phyloP scores from a whole-genome alignment of 495 filamentous ascomycete species.

The Trichoderma erinaceum region DNA sequence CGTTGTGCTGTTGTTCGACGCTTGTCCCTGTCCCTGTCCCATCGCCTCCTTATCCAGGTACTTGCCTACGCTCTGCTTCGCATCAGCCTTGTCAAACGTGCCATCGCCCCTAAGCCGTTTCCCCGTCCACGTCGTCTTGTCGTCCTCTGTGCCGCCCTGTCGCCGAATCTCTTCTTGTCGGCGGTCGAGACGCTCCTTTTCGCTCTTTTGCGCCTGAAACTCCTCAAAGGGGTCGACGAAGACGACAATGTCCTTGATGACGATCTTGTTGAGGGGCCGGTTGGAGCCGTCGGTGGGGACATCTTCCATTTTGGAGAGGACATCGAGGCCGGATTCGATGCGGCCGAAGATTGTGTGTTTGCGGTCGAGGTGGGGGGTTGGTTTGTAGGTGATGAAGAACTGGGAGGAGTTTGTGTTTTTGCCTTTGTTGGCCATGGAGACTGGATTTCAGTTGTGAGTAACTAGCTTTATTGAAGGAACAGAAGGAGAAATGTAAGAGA shows the following conservation, averaged over 20 bases:
- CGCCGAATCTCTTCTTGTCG: slow-evolving; percentile 46
- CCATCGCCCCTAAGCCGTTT: slow-evolving; percentile 66
- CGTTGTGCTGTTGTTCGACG: slow-evolving; percentile 30
- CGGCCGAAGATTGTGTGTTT: slow-evolving; percentile 96
- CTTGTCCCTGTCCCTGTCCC: slow-evolving; percentile 24
- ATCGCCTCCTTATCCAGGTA: slow-evolving; percentile 59
- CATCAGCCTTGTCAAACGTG: slow-evolving; percentile 40
- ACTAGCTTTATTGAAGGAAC: background rate
- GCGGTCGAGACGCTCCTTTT: slow-evolving; percentile 45
- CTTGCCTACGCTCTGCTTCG: slow-evolving; percentile 62
- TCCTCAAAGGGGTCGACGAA: slow-evolving; percentile 96
- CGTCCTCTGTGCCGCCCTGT: slow-evolving; percentile 62
- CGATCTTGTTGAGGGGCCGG: slow-evolving; percentile 65
- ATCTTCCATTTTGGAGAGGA: slow-evolving; percentile 66
- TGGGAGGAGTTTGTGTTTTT: slow-evolving; percentile 94
- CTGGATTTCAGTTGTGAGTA: background rate
- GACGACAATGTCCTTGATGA: slow-evolving; percentile 75
- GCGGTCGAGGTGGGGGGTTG: slow-evolving; percentile 74
- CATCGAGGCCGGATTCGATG: slow-evolving; percentile 72
- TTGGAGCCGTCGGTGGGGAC: slow-evolving; percentile 60
- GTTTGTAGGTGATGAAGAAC: slow-evolving; percentile 90
- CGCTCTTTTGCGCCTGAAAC: slow-evolving; percentile 60
- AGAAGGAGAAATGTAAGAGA: background rate
- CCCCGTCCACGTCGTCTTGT: slow-evolving; percentile 85
- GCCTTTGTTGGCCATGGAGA: slow-evolving; percentile 97